Base-by-base conservation (phyloP, 225 moss, liverwort and hornwort genomes). In the Bryum argenteum region DNA sequence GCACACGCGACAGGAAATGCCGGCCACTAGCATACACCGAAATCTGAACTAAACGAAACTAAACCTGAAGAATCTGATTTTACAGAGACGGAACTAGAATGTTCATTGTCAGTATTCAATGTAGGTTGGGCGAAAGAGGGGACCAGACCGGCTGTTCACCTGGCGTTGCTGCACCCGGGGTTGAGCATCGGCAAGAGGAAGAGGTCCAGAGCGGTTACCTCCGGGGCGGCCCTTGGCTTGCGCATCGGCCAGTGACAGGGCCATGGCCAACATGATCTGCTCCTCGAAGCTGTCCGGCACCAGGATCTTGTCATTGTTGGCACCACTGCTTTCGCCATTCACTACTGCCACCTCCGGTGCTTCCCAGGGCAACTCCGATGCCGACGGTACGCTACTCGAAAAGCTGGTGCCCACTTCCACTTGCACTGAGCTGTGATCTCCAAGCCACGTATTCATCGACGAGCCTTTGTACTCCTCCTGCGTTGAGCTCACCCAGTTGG, bases 261-360 rank as follows among this genome's bases (percentile, higher is more conserved):
- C 83, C 83, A 89, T 86, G 21, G 89, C 89, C 65, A 89, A 63
- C 86, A 89, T 89, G 69, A 89, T 89, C 58, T 89, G 89, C 65
- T 89, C 86, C 76, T 89, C 89, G 18, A 84, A 89, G 72, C 81
- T 89, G 38, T 89, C 89, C 15, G 89, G 86, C 55, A 89, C 58
- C 5, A 86, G 61, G 26, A 81, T 78, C 80, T 82, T 85, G 20
- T 85, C 85, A 15, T 53, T 66, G 77, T 81, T 72, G 58, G 42
- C 26, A 8, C 81, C 75, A 55, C 89, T 86, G 68, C 81, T 76
- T 69, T 89, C 89, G 17, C 88, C 88, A 41, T 67, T 82, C 17
- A 17, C 15, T 18, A 17, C 15, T 18, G 71, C 74, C 63, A 39
- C 59, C 4, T 83, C 85, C 6, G 79, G 81, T 9, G 83, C 86